Conservation (phyloP, 495 filamentous ascomycete species). For the Penicillium argentinense region DNA sequence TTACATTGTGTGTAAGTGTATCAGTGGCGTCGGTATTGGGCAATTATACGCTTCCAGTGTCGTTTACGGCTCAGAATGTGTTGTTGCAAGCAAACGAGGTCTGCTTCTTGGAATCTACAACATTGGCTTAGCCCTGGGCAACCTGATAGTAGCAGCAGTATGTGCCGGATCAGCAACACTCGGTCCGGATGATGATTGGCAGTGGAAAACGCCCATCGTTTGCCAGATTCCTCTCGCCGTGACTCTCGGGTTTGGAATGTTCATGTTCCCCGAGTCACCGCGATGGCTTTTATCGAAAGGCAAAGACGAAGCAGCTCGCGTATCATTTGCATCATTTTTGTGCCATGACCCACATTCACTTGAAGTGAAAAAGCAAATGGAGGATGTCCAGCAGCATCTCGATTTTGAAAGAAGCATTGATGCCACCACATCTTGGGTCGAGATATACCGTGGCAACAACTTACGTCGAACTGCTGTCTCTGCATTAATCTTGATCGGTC, state of each 20-base stretch:
- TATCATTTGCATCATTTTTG: conserved; percentile 22
- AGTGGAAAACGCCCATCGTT: conserved; percentile 33
- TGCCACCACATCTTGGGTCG: conserved; percentile 12
- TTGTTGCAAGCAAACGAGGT: conserved; percentile 27
- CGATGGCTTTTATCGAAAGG: conserved; percentile 25
- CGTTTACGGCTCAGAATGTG: conserved; percentile 31
- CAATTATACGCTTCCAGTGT: conserved; percentile 21
- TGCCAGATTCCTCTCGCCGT: conserved; percentile 30
- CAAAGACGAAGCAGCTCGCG: conserved; percentile 21
- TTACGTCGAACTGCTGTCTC: conserved; percentile 24
- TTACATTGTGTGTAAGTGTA: conserved; percentile 33
- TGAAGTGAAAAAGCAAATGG: conserved; percentile 21
- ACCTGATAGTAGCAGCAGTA: conserved; percentile 23
- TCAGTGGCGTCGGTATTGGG: conserved; percentile 26
- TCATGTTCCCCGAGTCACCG: conserved; percentile 33
- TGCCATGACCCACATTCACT: conserved; percentile 18
- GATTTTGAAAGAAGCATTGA: conserved; percentile 12
- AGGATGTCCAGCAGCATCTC: conserved; percentile 23
- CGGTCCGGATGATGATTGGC: conserved; percentile 21
- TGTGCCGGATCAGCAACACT: conserved; percentile 26
- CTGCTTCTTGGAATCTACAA: conserved; percentile 27
- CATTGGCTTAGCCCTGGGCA: conserved; percentile 27
- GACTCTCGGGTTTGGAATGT: conserved; percentile 22
- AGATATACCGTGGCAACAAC: conserved; percentile 23
- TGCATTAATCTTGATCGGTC: conserved; percentile 23